A percentile compares a stretch with the other conserved stretches of the same genome.
phyloP scores from a whole-genome alignment of 2,329 filamentous ascomycete genomes.

The Cladosporium cucumerinum region DNA sequence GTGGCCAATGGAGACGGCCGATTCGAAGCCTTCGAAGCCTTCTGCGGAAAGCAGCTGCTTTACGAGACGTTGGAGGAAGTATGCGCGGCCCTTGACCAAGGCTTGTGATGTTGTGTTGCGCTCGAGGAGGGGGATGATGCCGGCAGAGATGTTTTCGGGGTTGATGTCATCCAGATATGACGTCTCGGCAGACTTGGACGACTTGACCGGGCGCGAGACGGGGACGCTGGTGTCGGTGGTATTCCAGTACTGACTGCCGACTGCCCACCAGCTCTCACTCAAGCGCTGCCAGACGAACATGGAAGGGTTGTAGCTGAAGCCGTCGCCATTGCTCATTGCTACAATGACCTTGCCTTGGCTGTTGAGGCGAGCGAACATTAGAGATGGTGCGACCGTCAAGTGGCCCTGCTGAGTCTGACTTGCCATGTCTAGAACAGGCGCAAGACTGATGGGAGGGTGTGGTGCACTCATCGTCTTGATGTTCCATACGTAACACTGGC shows the following conservation, averaged over 20 bases:
- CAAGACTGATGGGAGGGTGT: slow-evolving; percentile 85
- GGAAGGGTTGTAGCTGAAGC: slow-evolving; percentile 79
- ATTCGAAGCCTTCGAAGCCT: slow-evolving; percentile 89
- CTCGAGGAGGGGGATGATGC: slow-evolving; percentile 89
- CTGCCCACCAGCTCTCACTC: slow-evolving; percentile 98
- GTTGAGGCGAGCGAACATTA: slow-evolving; percentile 90
- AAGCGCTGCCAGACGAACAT: slow-evolving; percentile 93
- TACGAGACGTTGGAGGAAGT: slow-evolving; percentile 85
- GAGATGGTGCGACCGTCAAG: slow-evolving; percentile 72
- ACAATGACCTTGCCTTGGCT: slow-evolving; percentile 80
- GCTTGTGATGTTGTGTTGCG: slow-evolving; percentile 93
- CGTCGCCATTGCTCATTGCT: slow-evolving; percentile 92
- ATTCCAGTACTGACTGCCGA: slow-evolving; percentile 98
- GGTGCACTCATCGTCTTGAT: slow-evolving; percentile 71
- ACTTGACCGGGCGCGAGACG: slow-evolving; percentile 34
- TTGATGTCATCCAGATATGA: slow-evolving; percentile 34
- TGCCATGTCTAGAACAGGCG: slow-evolving; percentile 83
- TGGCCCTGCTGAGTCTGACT: slow-evolving; percentile 74
- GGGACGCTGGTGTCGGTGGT: slow-evolving; percentile 86
- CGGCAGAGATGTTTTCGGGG: slow-evolving; percentile 70
- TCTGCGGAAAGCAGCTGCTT: slow-evolving; percentile 84
- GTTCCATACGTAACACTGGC: slow-evolving; percentile 92
- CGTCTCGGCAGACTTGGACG: neutral
- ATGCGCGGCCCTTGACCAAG: slow-evolving; percentile 84
- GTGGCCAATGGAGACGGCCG: slow-evolving; percentile 86